Base-by-base conservation (phyloP, 2,329 filamentous ascomycete species). In the Arachnopeziza araneosa region DNA sequence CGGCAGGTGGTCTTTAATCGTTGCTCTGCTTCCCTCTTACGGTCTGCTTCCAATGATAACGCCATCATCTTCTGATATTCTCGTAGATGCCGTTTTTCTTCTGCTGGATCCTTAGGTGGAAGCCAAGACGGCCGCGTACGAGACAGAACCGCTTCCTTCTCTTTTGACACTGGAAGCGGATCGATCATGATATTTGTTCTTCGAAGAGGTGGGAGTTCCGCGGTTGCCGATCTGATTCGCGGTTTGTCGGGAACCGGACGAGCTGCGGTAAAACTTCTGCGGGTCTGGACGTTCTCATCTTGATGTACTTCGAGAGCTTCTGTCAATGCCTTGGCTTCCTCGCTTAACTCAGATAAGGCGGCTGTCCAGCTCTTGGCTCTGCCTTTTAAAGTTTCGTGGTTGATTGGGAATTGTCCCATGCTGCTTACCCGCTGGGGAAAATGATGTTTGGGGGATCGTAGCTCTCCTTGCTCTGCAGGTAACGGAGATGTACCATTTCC, bases 31-130 rank as follows among this genome's bases (percentile, higher is more conserved):
- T 87, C 83, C 64, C 77, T 83, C 68, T 81, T 81, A 60, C 82
- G 81, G 32, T 87, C 85, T 0, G 83, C 81, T 68, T 84, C 83
- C 56, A 78, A 73, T 66, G 84, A 86, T 52, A 77, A 78, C 0
- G 79, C 80, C 87, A 93, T 90, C 88, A 95, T 93, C 73, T 82
- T 86, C 75, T 93, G 87, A 71, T 93, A 95, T 72, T 95, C 86
- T 69, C 84, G 92, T 66, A 99, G 73, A 74, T 99, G 95, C 66
- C 87, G 88, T 72, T 85, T 90, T 76, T 99, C 95, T 74, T 99
- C 95, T 57, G 89, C 89, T 1, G 91, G 93, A 66, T 95, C 87
- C 75, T 95, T 95, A 1, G 90, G 90, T 0, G 91, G 90, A 1
- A 95, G 78, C 91, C 91, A 95, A 1, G 89, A 92, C 0, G 90